phyloP scores from a whole-genome alignment of 2,329 filamentous ascomycete species.

The Ophiostoma montium region DNA sequence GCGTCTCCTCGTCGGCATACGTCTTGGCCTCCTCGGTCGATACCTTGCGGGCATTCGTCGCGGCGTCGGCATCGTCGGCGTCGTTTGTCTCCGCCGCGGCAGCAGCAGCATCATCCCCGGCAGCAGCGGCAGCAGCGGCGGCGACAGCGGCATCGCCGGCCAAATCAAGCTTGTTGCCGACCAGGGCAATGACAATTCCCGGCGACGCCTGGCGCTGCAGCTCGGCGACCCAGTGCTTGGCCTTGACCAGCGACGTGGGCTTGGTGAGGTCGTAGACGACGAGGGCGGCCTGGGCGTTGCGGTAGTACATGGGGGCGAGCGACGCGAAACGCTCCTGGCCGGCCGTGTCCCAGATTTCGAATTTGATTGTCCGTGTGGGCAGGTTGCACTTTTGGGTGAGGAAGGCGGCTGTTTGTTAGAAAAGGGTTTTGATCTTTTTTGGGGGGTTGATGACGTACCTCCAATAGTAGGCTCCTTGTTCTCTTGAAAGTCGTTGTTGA shows the following conservation, averaged over 20 bases:
- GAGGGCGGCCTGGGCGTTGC: conserved; percentile 92
- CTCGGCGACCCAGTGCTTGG: conserved; percentile 97
- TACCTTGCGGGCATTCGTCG: conserved; percentile 75
- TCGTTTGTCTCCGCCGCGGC: conserved; percentile 33
- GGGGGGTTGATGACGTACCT: conserved; percentile 42
- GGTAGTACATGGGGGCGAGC: conserved; percentile 98
- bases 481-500: conserved; percentile 99
- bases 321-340: conserved; percentile 96
- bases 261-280: conserved; percentile 99
- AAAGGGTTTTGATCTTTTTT: too few relatives aligned
- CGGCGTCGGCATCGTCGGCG: conserved; percentile 41
- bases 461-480: conserved; percentile 99
- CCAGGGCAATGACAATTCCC: conserved; percentile 91
- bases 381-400: conserved; percentile 97
- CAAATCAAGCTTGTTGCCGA: conserved; percentile 93
- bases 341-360: conserved; percentile 96
- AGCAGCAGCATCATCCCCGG: conserved; percentile 35
- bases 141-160: conserved; percentile 47
- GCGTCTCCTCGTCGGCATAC: conserved; percentile 86
- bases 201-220: conserved; percentile 91
- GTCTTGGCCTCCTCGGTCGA: conserved; percentile 79
- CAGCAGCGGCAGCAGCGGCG: conserved; percentile 33
- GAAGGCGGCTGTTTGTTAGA: conserved; percentile 83
- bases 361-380: conserved; percentile 80
- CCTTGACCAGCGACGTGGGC: conserved; percentile 86